These are phyloP conservation scores for Saccharomycopsis hybrid DNA, from an alignment of 1,139 yeast species.

Conservation along the genomic window DNA sequence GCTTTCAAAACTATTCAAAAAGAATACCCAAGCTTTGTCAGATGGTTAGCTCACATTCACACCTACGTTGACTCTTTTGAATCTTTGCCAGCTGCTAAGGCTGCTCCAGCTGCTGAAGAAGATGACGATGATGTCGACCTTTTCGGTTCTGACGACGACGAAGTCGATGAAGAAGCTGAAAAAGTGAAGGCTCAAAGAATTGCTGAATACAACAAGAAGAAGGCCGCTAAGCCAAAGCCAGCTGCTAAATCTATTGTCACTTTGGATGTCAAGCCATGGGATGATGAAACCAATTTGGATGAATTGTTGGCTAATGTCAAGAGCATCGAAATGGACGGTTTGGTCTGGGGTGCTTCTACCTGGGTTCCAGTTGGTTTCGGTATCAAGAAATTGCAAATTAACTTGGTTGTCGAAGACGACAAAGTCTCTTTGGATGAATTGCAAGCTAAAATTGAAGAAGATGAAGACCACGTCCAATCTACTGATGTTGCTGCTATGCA, in stretches of 20 bases:
- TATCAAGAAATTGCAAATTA: conserved; percentile 98
- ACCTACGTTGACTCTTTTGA: conserved; percentile 82
- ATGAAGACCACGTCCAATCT: conserved; percentile 99
- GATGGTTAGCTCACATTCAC: conserved; percentile 99
- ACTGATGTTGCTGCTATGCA: conserved; percentile 98
- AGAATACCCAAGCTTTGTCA: conserved; percentile 88
- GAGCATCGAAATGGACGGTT: conserved; percentile 82
- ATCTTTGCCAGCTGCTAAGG: conserved; percentile 74
- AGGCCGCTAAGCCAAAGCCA: conserved; percentile 95
- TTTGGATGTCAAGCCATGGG: conserved; percentile 99
- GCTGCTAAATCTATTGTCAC: conserved; percentile 98
- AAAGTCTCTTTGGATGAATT: conserved; percentile 90
- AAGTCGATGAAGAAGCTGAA: conserved; percentile 95
- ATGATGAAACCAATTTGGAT: conserved; percentile 95
- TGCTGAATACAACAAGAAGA: conserved; percentile 96
- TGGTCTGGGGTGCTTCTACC: conserved; percentile 97
- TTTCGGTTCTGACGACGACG: conserved; percentile 92
- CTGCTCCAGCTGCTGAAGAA: conserved; percentile 49
- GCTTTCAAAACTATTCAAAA: conserved; percentile 93
- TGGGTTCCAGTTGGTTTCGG: conserved; percentile 98
- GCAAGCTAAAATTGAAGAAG: conserved; percentile 80
- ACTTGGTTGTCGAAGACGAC: conserved; percentile 96
- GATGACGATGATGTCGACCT: conserved; percentile 76
- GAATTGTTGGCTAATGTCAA: conserved; percentile 82
- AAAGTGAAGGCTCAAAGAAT: conserved; percentile 94